Evolutionary conservation across 129 eudicot species (phyloP), one percentile per base, ranked within the genome.

Genomic region (Artemisia annua): DNA sequence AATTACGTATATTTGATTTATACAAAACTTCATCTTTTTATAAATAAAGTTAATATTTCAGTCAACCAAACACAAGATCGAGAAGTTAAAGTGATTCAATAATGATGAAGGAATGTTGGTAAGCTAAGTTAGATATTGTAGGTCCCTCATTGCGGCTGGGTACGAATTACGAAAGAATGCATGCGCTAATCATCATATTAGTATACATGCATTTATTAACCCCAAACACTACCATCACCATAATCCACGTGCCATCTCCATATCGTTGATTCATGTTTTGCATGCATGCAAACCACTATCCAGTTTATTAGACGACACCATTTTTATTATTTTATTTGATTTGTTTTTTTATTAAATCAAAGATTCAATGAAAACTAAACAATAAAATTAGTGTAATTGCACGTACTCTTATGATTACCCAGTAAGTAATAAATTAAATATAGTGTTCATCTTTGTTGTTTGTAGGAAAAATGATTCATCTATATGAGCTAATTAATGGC

Each of bases 61-160:
- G 79, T 75, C 73, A 75, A 75, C 48, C 4, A 20, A 50, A 75
- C 67, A 75, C 60, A 43, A 16, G 16, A 3, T 44, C 72, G 10
- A 66, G 59, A 75, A 75, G 67, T 32, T 26, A 78, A 69, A 62
- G 81, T 70, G 63, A 53, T 8, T 17, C 46, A 63, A 22, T 26
- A 32, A 78, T 63, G 67, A 70, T 71, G 82, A 52, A 52, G 53
- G 67, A 17, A 44, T 13, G 74, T 67, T 75, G 67, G 73, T 78
- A 51, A 70, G 59, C 67, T 78, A 51, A 70, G 72, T 63, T 63
- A 62, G 82, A 78, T 78, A 78, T 71, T 64, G 82, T 78, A 55
- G 82, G 82, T 46, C 82, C 82, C 82, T 0, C 65, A 28, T 70
- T 78, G 81, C 72, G 81, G 76, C 82, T 78, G 66, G 81, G 82